Evolutionary conservation across 768 basidiomycete species (phyloP).

Genomic region (Rhizopogon vesiculosus): DNA sequence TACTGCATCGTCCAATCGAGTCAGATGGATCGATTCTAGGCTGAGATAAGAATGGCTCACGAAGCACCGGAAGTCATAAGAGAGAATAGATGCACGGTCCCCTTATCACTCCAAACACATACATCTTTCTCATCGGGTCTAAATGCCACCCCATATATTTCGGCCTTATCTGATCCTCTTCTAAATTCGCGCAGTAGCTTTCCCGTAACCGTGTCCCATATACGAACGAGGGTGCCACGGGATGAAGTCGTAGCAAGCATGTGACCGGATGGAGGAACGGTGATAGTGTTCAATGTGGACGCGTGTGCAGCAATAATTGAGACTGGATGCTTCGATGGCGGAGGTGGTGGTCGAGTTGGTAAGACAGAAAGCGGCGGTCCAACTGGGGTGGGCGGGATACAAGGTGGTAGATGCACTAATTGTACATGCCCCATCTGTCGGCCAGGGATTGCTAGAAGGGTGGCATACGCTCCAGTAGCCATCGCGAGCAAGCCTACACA

Average conservation of each 20-base stretch:
- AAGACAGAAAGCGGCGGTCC: slow-evolving; percentile 52
- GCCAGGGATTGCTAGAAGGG: slow-evolving; percentile 82
- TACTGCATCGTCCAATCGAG: slow-evolving; percentile 38
- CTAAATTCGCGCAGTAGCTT: slow-evolving; percentile 76
- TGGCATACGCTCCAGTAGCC: slow-evolving; percentile 72
- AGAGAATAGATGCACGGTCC: slow-evolving; percentile 87
- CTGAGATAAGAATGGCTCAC: slow-evolving; percentile 38
- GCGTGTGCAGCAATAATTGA: slow-evolving; percentile 84
- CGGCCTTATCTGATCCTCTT: slow-evolving; percentile 84
- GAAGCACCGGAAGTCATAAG: slow-evolving; percentile 59
- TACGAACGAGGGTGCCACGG: slow-evolving; percentile 79
- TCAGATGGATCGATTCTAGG: slow-evolving; percentile 1
- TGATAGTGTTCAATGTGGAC: slow-evolving; percentile 71
- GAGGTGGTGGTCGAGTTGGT: slow-evolving; percentile 52
- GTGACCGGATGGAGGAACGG: slow-evolving; percentile 72
- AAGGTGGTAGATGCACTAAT: slow-evolving; percentile 79
- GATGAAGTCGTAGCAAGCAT: slow-evolving; percentile 81
- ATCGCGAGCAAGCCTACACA: slow-evolving; percentile 70
- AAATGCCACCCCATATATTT: slow-evolving; percentile 88
- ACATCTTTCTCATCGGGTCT: slow-evolving; percentile 82
- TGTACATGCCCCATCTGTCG: slow-evolving; percentile 87
- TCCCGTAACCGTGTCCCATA: slow-evolving; percentile 77
- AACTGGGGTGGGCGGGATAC: slow-evolving; percentile 51
- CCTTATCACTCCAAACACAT: slow-evolving; percentile 94
- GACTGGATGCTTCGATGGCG: slow-evolving; percentile 58